phyloP scores from a whole-genome alignment of 2,329 filamentous ascomycete genomes.

The Biscogniauxia mediterranea region DNA sequence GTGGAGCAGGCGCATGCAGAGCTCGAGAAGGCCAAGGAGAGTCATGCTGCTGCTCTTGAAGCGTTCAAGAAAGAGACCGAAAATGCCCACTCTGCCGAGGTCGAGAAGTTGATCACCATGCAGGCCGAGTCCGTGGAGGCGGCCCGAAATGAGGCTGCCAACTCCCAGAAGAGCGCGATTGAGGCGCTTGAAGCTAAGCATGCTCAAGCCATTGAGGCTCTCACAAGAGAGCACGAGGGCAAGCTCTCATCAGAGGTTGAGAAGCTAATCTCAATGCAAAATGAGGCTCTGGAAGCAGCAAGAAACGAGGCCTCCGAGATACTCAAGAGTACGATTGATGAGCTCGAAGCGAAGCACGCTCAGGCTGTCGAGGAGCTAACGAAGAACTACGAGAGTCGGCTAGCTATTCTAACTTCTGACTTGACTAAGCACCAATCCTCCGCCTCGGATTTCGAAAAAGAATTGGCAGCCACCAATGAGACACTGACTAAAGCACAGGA shows the following conservation, averaged over 20 bases:
- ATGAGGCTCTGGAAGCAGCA: constrained; percentile 42
- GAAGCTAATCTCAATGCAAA: constrained; percentile 39
- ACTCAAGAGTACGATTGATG: constrained; percentile 19
- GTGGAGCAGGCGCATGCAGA: constrained; percentile 31
- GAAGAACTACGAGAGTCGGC: constrained; percentile 30
- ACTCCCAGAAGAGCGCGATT: constrained; percentile 27
- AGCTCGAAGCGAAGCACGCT: constrained; percentile 42
- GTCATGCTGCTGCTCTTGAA: constrained; percentile 37
- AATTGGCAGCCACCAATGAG: constrained; percentile 36
- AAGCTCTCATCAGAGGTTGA: constrained; percentile 34
- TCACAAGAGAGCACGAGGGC: constrained; percentile 36
- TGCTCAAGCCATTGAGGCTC: constrained; percentile 47
- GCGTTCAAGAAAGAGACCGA: constrained; percentile 42
- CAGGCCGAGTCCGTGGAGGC: constrained; percentile 46
- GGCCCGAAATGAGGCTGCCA: constrained; percentile 40
- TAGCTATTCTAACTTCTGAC: constrained; percentile 26
- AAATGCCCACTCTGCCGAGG: constrained; percentile 41
- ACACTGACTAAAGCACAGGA: constrained; percentile 32
- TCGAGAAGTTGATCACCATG: constrained; percentile 44
- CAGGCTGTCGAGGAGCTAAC: constrained; percentile 48
- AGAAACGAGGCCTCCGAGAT: constrained; percentile 37
- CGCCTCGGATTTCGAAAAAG: constrained; percentile 32
- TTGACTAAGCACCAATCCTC: constrained; percentile 32
- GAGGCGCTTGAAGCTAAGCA: constrained; percentile 43
- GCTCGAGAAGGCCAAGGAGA: constrained; percentile 33